These are phyloP conservation scores for Cladosporium phlei DNA, from an alignment of 2,329 filamentous ascomycete genomes.

Conservation along the genomic window DNA sequence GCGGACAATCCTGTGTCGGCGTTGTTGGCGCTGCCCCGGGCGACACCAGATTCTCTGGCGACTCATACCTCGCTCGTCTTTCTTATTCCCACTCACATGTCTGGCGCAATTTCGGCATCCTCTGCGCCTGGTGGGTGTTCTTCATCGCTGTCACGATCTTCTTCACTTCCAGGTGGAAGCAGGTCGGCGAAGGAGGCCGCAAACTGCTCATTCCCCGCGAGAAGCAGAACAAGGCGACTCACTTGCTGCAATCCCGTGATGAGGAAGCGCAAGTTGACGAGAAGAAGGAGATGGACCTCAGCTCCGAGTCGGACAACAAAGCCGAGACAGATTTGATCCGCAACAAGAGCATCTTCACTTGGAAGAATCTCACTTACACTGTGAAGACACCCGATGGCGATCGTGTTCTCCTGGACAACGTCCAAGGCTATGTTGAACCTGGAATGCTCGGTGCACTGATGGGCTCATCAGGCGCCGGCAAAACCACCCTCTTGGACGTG, in stretches of 20 bases:
- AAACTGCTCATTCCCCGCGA: slow-evolving; percentile 59
- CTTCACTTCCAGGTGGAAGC: slow-evolving; percentile 54
- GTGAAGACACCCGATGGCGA: slow-evolving; percentile 49
- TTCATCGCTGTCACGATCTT: slow-evolving; percentile 57
- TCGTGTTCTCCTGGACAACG: slow-evolving; percentile 51
- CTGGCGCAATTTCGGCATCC: slow-evolving; percentile 61
- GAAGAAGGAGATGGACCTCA: background rate
- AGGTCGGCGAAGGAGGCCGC: slow-evolving; percentile 27
- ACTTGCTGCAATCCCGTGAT: slow-evolving; percentile 16
- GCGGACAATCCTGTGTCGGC: slow-evolving; percentile 36
- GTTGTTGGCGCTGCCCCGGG: slow-evolving; percentile 56
- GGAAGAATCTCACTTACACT: slow-evolving; percentile 78
- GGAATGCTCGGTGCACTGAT: slow-evolving; percentile 75
- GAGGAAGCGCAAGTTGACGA: slow-evolving; percentile 14
- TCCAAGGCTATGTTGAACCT: slow-evolving; percentile 69
- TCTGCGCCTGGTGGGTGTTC: slow-evolving; percentile 60
- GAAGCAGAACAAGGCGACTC: slow-evolving; percentile 38
- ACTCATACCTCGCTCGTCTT: slow-evolving; percentile 57
- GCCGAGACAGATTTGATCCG: slow-evolving; percentile 47
- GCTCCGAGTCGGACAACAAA: slow-evolving; percentile 2
- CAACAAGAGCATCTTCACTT: slow-evolving; percentile 71
- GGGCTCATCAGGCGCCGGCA: slow-evolving; percentile 63
- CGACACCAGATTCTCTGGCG: slow-evolving; percentile 52
- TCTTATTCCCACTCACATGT: slow-evolving; percentile 36
- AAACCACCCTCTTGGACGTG: slow-evolving; percentile 37